phyloP scores from a whole-genome alignment of 1,284 basidiomycete species.

The Irpex sp. region DNA sequence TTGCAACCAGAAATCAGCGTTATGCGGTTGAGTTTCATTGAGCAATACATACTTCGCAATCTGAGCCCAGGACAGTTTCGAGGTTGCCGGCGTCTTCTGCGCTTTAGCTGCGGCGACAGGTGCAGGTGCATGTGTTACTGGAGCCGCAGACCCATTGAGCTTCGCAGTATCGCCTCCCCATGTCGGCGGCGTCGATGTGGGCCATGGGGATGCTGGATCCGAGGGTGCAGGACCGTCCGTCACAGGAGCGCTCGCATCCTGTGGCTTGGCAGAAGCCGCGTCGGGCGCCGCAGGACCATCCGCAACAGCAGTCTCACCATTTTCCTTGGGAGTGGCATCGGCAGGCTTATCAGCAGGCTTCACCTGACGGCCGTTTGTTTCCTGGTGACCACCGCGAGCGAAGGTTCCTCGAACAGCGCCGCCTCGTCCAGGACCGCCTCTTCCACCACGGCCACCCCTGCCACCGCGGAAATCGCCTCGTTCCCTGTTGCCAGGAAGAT shows the following conservation, averaged over 20 bases:
- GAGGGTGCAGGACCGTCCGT: constrained; percentile 9
- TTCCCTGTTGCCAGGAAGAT: constrained; percentile 37
- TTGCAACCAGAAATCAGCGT: constrained; percentile 21
- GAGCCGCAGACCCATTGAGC: constrained; percentile 30
- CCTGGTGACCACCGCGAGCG: constrained; percentile 53
- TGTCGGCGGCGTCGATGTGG: constrained; percentile 30
- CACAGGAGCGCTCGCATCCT: constrained; percentile 13
- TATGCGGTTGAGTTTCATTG: neutral
- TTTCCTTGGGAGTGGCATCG: constrained; percentile 15
- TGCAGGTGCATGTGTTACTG: constrained; percentile 24
- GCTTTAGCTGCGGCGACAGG: constrained; percentile 23
- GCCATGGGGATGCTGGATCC: constrained; percentile 9
- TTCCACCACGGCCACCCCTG: constrained; percentile 62
- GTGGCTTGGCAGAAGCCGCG: constrained; percentile 14
- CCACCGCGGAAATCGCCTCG: constrained; percentile 61
- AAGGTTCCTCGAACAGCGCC: constrained; percentile 50
- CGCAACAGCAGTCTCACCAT: constrained; percentile 17
- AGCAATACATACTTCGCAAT: constrained; percentile 47
- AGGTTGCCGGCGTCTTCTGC: constrained; percentile 60
- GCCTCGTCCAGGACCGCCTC: constrained; percentile 53
- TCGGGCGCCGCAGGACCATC: constrained; percentile 13
- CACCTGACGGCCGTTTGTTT: constrained; percentile 43
- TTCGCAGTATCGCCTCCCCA: constrained; percentile 36
- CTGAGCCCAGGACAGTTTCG: constrained; percentile 79
- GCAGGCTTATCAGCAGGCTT: constrained; percentile 21